A percentile compares a stretch with the other conserved stretches of the same genome.
Conservation (phyloP, 2,329 filamentous ascomycete genomes). For the Colletotrichum sp. region DNA sequence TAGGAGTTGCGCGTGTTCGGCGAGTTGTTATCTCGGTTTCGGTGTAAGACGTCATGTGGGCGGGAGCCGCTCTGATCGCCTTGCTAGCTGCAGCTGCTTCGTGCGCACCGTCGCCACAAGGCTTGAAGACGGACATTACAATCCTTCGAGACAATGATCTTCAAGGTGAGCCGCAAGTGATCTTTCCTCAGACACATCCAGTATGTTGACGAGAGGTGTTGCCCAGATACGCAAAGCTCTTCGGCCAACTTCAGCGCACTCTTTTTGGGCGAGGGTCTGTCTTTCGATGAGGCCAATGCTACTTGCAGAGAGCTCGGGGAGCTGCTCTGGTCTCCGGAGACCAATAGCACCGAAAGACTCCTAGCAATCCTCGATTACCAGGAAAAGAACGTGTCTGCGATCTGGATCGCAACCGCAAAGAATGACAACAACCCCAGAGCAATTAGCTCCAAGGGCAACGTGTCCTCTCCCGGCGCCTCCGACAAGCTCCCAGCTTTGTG, state of each 20-base stretch:
- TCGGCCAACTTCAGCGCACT: slow-evolving; percentile 37
- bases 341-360: slow-evolving; percentile 31
- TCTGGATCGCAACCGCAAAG: slow-evolving; percentile 39
- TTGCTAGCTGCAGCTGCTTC: slow-evolving; percentile 23
- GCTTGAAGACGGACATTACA: slow-evolving; percentile 39
- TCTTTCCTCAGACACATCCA: background rate
- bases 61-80: slow-evolving; percentile 12
- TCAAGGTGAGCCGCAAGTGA: slow-evolving; percentile 31
- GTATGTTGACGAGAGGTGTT: background rate
- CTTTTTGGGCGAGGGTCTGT: slow-evolving; percentile 31
- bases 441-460: slow-evolving; percentile 30
- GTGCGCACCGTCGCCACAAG: slow-evolving; percentile 35
- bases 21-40: background rate
- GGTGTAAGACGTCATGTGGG: slow-evolving; percentile 14
- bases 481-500: slow-evolving; percentile 40
- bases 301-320: slow-evolving; percentile 43
- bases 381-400: slow-evolving; percentile 28
- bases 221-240: slow-evolving; percentile 35
- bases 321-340: slow-evolving; percentile 38
- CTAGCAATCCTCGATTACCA: slow-evolving; percentile 42
- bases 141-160: slow-evolving; percentile 47
- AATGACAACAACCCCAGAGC: slow-evolving; percentile 23
- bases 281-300: slow-evolving; percentile 30
- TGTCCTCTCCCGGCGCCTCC: slow-evolving; percentile 20
- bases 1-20: background rate